Base-by-base conservation (phyloP, 805 yeast species). In the Nakazawaea ishiwadae region DNA sequence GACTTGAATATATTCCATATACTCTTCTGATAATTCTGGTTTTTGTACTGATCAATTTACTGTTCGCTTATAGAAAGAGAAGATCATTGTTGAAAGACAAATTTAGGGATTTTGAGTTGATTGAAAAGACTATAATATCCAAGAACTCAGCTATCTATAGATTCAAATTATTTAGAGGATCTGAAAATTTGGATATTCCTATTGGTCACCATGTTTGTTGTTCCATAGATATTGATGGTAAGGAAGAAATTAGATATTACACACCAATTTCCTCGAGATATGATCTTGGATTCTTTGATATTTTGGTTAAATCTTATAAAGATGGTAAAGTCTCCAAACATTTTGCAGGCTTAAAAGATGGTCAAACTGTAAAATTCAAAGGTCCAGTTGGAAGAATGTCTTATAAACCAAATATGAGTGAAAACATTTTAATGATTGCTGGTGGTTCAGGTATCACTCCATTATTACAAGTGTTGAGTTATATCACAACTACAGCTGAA, bases 381-480 rank as follows among this genome's bases (percentile, higher is more conserved):
- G 95, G 95, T 1, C 89, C 93, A 14, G 84, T 84, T 37, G 93
- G 95, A 12, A 72, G 81, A 56, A 77, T 85, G 60, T 59, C 75
- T 26, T 82, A 81, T 56, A 44, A 54, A 31, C 51, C 71, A 19
- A 82, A 82, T 55, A 73, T 77, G 66, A 81, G 79, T 31, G 73
- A 73, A 46, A 75, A 79, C 45, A 68, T 85, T 44, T 79, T 80
- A 15, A 70, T 85, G 65, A 69, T 85, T 51, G 91, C 90, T 6
- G 95, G 93, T 50, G 95, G 95, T 15, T 78, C 91, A 0, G 95
- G 97, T 39, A 82, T 90, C 48, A 87, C 96, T 7, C 96, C 97
- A 29, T 80, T 87, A 63, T 71, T 84, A 54, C 95, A 89, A 63
- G 83, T 90, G 12, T 68, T 85, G 39, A 79, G 84, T 46, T 75